phyloP scores from a whole-genome alignment of 2,329 filamentous ascomycete species.

The Colletotrichum eleusines region DNA sequence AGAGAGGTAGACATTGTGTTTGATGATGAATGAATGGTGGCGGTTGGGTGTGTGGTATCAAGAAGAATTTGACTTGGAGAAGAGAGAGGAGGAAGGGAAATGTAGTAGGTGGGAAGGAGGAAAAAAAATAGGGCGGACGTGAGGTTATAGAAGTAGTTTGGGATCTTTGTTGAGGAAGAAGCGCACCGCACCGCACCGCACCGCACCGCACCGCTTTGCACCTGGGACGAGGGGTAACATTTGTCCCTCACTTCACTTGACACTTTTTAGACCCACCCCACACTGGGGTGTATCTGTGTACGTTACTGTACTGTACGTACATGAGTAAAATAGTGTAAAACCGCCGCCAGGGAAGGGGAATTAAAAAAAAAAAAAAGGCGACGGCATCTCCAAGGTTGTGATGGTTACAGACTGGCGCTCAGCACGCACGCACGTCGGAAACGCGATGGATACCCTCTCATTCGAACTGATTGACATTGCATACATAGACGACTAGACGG shows the following conservation, averaged over 20 bases:
- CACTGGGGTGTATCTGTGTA: neutral
- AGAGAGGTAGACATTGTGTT: conserved; percentile 84
- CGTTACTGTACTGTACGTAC: neutral
- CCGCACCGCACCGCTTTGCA: no score
- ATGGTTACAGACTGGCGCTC: no score
- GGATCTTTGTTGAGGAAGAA: conserved; percentile 22
- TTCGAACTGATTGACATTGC: neutral
- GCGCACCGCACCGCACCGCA: conserved; percentile 15
- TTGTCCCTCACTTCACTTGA: conserved; percentile 25
- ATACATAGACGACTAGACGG: neutral
- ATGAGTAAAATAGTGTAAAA: neutral
- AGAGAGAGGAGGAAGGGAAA: conserved; percentile 5
- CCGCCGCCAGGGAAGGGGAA: conserved; percentile 4
- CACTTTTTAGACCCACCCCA: conserved; percentile 15
- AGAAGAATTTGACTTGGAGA: conserved; percentile 12
- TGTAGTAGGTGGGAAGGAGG: conserved; percentile 17
- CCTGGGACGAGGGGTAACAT: conserved; percentile 28
- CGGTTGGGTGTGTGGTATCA: conserved; percentile 33
- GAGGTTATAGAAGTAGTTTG: conserved; percentile 29
- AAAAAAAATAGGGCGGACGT: conserved; percentile 30
- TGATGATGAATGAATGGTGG: conserved; percentile 22
- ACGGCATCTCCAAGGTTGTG: no score
- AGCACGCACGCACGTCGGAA: no score
- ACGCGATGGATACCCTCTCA: neutral
- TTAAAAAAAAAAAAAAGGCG: no score